Conservation (phyloP, 192 early-diverging fungal species). For the Gaertneriomyces sp. region DNA sequence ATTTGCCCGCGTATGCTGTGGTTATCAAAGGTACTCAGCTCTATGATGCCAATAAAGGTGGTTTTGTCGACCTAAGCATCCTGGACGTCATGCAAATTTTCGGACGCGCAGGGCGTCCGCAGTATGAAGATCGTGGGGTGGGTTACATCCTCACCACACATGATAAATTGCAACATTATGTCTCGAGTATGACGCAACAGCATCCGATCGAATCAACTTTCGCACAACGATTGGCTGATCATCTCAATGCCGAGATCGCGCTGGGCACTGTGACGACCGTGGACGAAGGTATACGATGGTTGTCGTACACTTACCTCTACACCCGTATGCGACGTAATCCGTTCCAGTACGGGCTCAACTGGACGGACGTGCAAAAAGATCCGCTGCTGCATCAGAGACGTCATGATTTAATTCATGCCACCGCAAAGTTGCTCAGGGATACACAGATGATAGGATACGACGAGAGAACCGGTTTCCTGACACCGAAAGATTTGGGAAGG, state of each 20-base stretch:
- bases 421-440: slow-evolving; percentile 70
- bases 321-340: slow-evolving; percentile 97
- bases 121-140: slow-evolving; percentile 87
- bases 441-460: slow-evolving; percentile 95
- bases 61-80: slow-evolving; percentile 91
- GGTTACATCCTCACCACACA: slow-evolving; percentile 94
- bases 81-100: slow-evolving; percentile 99
- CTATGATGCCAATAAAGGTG: slow-evolving; percentile 90
- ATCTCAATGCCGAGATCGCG: slow-evolving; percentile 95
- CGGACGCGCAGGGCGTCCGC: slow-evolving; percentile 87
- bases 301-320: slow-evolving; percentile 95
- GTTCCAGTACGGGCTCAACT: slow-evolving; percentile 84
- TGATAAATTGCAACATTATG: slow-evolving; percentile 90
- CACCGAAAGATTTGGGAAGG: slow-evolving; percentile 86
- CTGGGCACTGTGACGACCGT: slow-evolving; percentile 93
- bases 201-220: slow-evolving; percentile 96
- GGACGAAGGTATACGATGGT: slow-evolving; percentile 94
- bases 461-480: slow-evolving; percentile 74
- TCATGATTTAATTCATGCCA: slow-evolving; percentile 71
- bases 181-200: slow-evolving; percentile 91
- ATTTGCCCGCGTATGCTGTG: slow-evolving; percentile 97
- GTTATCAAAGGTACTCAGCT: slow-evolving; percentile 98
- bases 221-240: slow-evolving; percentile 79
- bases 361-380: slow-evolving; percentile 71
- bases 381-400: slow-evolving; percentile 75